Evolutionary conservation across 1,139 yeast genomes (phyloP).

Genomic region (Candida neerlandica): DNA sequence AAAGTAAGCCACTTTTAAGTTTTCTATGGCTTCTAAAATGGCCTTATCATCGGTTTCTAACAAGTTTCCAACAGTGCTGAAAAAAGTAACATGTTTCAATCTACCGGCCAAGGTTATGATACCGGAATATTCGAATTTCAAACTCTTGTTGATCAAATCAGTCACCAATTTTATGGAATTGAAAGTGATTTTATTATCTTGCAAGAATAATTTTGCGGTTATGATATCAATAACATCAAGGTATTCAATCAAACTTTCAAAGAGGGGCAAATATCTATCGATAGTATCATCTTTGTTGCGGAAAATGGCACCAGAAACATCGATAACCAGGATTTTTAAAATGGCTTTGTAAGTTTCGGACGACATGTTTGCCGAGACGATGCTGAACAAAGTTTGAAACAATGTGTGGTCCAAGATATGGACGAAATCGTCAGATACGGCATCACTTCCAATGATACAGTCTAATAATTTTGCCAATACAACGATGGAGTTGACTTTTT

Average conservation of each 20-base stretch:
- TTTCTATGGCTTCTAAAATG: constrained; percentile 35
- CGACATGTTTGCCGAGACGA: constrained; percentile 48
- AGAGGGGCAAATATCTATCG: constrained; percentile 43
- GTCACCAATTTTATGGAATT: constrained; percentile 50
- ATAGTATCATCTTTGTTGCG: constrained; percentile 33
- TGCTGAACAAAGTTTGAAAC: constrained; percentile 46
- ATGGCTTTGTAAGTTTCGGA: constrained; percentile 54
- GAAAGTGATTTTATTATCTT: constrained; percentile 48
- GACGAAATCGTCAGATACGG: constrained; percentile 41
- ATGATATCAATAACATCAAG: constrained; percentile 47
- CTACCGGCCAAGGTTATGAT: constrained; percentile 48
- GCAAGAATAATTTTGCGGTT: constrained; percentile 42
- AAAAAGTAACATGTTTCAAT: constrained; percentile 48
- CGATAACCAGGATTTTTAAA: constrained; percentile 45
- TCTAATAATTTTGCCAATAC: constrained; percentile 57
- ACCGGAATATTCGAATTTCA: constrained; percentile 41
- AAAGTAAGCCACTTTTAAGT: constrained; percentile 39
- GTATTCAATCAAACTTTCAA: constrained; percentile 44
- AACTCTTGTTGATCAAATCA: constrained; percentile 46
- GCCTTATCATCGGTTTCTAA: constrained; percentile 42
- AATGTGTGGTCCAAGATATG: constrained; percentile 43
- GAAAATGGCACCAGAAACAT: constrained; percentile 49
- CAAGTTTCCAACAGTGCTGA: constrained; percentile 43
- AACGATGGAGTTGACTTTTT: constrained; percentile 55
- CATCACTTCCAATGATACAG: constrained; percentile 41